Base-by-base conservation (phyloP, 139 green algal genomes). In the Asterochloris erici region DNA sequence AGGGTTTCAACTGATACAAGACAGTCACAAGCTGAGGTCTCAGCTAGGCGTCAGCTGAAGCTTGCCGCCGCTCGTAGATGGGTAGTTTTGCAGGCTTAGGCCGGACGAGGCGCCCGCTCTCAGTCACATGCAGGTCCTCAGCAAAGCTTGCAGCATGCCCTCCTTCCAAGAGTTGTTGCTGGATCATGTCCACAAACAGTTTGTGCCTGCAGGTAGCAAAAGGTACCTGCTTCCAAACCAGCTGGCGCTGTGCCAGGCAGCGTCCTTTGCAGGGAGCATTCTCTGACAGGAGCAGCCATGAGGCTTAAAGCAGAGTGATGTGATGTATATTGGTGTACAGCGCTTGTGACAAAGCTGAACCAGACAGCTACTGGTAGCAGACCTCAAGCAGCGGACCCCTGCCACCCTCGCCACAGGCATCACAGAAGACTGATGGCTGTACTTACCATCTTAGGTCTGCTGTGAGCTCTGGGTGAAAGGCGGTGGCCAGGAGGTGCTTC, bases 401-500 rank as follows among this genome's bases (percentile, higher is more conserved):
- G 16, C 16, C 21, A 71, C 11, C 60, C 14, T 69, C 4, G 0
- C 16, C 23, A 69, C 69, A 21, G 74, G 16, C 4, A 24, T 29
- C 47, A 26, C 64, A 38, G 10, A 26, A 77, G 14, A 81, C 38
- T 0, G 38, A 38, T 47, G 17, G 54, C 12, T 19, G 15, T 10
- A 47, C 88, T 84, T 82, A 96, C 93, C 95, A 98, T 77, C 96
- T 89, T 11, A 88, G 70, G 85, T 99, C 96, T 6, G 87, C 90
- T 15, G 96, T 99, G 12, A 99, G 91, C 89, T 99, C 97, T 38
- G 97, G 97, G 84, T 99, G 97, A 88, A 99, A 99, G 6, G 97
- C 92, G 10, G 97, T 99, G 1, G 95, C 97, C 79, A 99, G 84
- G 23, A 99, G 89, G 23, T 91, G 84, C 2, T 88, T 88, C 28